Base-by-base conservation (phyloP, 2,329 filamentous ascomycete species). In the Talaromyces sp. region DNA sequence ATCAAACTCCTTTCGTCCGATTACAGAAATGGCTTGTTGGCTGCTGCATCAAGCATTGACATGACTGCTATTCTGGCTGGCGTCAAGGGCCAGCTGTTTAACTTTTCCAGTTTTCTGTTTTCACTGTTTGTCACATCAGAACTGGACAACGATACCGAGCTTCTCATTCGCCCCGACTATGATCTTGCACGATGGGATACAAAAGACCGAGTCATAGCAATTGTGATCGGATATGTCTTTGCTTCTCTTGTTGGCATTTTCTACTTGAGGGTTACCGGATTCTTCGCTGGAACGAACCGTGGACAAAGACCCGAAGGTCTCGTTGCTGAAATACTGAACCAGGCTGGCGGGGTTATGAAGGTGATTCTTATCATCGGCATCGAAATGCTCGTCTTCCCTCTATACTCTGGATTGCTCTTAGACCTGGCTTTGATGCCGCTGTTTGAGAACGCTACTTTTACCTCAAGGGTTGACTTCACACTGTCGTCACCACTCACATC, bases 281-380 rank as follows among this genome's bases (percentile, higher is more conserved):
- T 89, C 0, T 82, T 96, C 62, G 86, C 87, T 56, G 76, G 76
- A 25, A 78, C 78, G 2, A 77, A 78, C 50, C 74, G 80, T 53
- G 79, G 79, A 4, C 81, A 82, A 59, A 79, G 78, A 61, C 73
- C 84, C 3, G 92, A 97, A 71, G 88, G 87, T 7, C 73, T 97
- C 41, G 64, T 77, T 59, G 87, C 93, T 22, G 93, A 97, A 62
- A 81, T 87, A 1, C 80, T 99, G 21, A 87, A 91, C 62, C 95
- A 99, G 79, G 94, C 94, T 50, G 95, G 94, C 41, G 94, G 95
- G 13, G 93, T 99, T 9, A 86, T 97, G 80, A 99, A 99, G 73
- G 94, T 99, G 21, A 96, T 99, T 53, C 78, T 97, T 61, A 97
- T 99, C 67, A 99, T 99, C 64, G 94, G 92, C 63, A 99, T 99